These are phyloP conservation scores for Rhytidiadelphus loreus DNA, from an alignment of 225 moss, liverwort and hornwort genomes.

Conservation along the genomic window DNA sequence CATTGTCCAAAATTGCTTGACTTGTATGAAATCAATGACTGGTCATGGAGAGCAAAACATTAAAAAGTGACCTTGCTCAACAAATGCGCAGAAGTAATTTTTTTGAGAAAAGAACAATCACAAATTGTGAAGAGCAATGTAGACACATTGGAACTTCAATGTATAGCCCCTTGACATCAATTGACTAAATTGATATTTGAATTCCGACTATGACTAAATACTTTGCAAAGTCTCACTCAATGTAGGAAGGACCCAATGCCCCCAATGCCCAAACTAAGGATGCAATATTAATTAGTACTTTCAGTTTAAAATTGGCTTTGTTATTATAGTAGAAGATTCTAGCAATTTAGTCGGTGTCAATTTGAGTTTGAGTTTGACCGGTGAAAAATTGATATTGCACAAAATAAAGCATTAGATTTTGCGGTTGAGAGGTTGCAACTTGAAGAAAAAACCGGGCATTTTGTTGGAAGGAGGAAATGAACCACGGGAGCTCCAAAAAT, in stretches of 20 bases:
- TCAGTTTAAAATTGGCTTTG: not conserved
- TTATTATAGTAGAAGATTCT: not conserved
- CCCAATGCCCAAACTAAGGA: not conserved
- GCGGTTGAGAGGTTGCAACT: not conserved
- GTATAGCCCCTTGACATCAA: not conserved
- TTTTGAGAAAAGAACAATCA: not conserved
- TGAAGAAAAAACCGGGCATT: accelerated
- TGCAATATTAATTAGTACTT: not conserved
- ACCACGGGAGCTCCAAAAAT: accelerated
- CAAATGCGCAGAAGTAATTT: accelerated
- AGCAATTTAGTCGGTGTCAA: not conserved
- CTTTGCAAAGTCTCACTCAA: not conserved
- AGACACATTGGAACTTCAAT: not conserved
- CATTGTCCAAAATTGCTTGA: not conserved
- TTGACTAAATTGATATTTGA: not conserved
- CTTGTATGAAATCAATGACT: not conserved
- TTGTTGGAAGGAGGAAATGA: not conserved
- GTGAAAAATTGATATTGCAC: not conserved
- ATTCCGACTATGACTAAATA: not conserved
- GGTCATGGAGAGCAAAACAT: not conserved
- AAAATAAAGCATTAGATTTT: not conserved
- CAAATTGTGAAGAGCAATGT: not conserved
- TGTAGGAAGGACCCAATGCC: accelerated
- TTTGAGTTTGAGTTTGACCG: not conserved
- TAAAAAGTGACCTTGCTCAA: accelerated